Evolutionary conservation across 2,329 filamentous ascomycete genomes (phyloP).

Genomic region (Cordyceps farinosa): DNA sequence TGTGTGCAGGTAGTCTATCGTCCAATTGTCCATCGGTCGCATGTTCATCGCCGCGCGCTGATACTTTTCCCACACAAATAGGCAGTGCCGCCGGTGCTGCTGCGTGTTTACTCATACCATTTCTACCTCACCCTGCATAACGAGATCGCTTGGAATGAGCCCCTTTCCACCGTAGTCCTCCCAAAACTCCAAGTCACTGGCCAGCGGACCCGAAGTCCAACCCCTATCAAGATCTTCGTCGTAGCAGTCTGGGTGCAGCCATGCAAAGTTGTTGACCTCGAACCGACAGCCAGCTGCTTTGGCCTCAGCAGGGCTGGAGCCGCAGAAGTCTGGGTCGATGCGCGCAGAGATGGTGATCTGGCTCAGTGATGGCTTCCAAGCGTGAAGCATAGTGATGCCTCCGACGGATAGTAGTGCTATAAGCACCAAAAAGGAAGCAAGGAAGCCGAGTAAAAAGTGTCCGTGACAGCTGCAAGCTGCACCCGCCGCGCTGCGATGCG

Average conservation of each 20-base stretch:
- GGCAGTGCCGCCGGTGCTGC: neutral
- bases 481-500: too few species aligned
- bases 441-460: neutral
- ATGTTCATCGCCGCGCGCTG: neutral
- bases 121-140: neutral
- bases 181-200: neutral
- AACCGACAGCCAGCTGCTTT: neutral
- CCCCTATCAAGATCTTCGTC: neutral
- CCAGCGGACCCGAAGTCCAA: neutral
- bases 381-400: neutral
- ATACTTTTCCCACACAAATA: neutral
- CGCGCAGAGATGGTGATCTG: slow-evolving; percentile 1
- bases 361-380: neutral
- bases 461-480: neutral
- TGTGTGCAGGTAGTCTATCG: neutral
- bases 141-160: neutral
- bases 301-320: neutral
- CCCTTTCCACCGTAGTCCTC: neutral
- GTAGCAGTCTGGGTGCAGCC: neutral
- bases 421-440: neutral
- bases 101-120: neutral
- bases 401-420: neutral
- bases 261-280: neutral
- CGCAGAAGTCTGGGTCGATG: neutral
- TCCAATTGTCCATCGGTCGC: slow-evolving; percentile 1